These are phyloP conservation scores for Colletotrichum nymphaeae DNA, from an alignment of 2,329 filamentous ascomycete species.

Conservation along the genomic window DNA sequence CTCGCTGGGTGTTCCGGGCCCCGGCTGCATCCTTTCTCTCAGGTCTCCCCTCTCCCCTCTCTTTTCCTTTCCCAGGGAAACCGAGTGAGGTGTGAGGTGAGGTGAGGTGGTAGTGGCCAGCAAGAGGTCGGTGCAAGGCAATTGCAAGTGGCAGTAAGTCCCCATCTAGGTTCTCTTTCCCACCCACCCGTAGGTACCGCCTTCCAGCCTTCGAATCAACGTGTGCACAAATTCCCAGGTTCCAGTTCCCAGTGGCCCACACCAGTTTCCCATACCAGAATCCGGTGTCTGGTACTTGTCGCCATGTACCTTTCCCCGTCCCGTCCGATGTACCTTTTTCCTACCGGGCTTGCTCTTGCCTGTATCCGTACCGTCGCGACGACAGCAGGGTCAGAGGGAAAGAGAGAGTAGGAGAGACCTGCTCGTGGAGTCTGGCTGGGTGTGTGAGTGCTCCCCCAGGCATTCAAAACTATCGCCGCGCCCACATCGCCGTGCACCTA, in stretches of 20 bases:
- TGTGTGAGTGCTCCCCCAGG: slow-evolving; percentile 18
- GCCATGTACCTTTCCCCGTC: not conserved
- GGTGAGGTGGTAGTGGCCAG: not conserved
- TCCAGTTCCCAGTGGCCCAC: not conserved
- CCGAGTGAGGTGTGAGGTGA: not conserved
- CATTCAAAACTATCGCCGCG: slow-evolving; percentile 49
- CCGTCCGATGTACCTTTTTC: not conserved
- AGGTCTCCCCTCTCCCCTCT: not conserved
- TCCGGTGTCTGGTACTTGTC: not conserved
- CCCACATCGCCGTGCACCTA: slow-evolving; percentile 42
- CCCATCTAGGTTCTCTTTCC: not conserved
- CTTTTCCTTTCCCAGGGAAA: not conserved
- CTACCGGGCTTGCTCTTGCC: not conserved
- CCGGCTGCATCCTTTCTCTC: slow-evolving; percentile 23
- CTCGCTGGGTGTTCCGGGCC: slow-evolving; percentile 28
- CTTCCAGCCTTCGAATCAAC: no score
- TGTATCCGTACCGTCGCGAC: slow-evolving; percentile 1
- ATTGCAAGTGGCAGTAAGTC: not conserved
- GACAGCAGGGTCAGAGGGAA: not conserved
- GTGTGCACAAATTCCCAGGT: no score
- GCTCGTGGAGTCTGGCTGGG: no score
- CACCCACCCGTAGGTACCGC: not conserved
- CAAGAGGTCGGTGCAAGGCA: slow-evolving; percentile 3
- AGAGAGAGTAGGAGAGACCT: not conserved
- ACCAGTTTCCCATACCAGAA: not conserved